A percentile compares a stretch with the other conserved stretches of the same genome.
These are phyloP conservation scores for Aciculosporium take DNA, from an alignment of 2,329 filamentous ascomycete species.

Conservation along the genomic window DNA sequence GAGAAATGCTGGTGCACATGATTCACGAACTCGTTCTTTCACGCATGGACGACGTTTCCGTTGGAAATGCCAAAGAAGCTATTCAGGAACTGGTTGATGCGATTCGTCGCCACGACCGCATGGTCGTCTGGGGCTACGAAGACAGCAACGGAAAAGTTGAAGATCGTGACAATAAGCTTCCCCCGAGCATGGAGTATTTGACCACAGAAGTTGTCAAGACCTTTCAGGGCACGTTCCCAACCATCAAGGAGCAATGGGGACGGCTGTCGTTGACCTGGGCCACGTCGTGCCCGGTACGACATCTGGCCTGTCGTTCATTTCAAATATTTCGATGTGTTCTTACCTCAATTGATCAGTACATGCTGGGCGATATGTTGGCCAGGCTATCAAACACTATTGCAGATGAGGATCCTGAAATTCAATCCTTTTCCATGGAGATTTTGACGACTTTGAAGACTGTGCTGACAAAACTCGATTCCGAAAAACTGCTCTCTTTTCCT, in stretches of 20 bases:
- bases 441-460: constrained; percentile 85
- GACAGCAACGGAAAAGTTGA: constrained; percentile 73
- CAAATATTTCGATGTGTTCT: constrained; percentile 93
- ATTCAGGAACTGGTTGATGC: constrained; percentile 82
- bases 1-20: constrained; percentile 94
- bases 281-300: constrained; percentile 86
- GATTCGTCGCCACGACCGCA: constrained; percentile 69
- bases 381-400: constrained; percentile 93
- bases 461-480: constrained; percentile 67
- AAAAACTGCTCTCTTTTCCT: constrained; percentile 75
- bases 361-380: constrained; percentile 94
- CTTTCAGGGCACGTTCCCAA: constrained; percentile 71
- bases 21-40: constrained; percentile 90
- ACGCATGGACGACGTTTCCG: constrained; percentile 55
- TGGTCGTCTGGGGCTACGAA: constrained; percentile 87
- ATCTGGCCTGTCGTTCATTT: constrained; percentile 91
- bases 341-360: constrained; percentile 76
- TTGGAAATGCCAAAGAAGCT: constrained; percentile 47
- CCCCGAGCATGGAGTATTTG: constrained; percentile 73
- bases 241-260: constrained; percentile 83
- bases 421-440: constrained; percentile 97
- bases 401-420: constrained; percentile 84
- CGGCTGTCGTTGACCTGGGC: constrained; percentile 87
- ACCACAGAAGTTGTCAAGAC: constrained; percentile 71
- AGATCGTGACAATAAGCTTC: constrained; percentile 64